These are phyloP conservation scores for Gaeumannomyces tritici DNA, from an alignment of 2,329 filamentous ascomycete species.

Conservation along the genomic window DNA sequence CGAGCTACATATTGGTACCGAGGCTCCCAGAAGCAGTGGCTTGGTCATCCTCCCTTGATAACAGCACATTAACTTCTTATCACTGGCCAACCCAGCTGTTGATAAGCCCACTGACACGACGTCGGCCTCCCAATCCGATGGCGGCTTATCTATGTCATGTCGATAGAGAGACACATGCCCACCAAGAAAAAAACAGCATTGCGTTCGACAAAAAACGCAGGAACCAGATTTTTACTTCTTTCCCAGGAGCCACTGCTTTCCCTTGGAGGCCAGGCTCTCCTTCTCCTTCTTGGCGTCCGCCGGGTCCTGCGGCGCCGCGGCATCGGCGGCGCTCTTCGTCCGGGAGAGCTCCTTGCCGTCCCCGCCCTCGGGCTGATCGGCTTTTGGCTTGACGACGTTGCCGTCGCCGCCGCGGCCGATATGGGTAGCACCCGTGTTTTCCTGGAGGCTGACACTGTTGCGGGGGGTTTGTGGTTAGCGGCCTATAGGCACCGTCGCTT, in stretches of 20 bases:
- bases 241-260: slow-evolving; percentile 38
- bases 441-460: slow-evolving; percentile 41
- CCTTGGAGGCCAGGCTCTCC: slow-evolving; percentile 27
- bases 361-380: slow-evolving; percentile 19
- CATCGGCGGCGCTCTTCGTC: slow-evolving; percentile 9
- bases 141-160: no score
- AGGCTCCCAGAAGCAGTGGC: no score
- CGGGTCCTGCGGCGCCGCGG: slow-evolving; percentile 1
- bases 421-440: slow-evolving; percentile 51
- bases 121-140: no score
- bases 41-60: no score
- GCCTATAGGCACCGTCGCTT: background rate
- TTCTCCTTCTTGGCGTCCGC: slow-evolving; percentile 12
- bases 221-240: slow-evolving; percentile 27
- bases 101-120: no score
- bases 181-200: no score
- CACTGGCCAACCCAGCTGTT: no score
- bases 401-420: slow-evolving; percentile 68
- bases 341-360: slow-evolving; percentile 19
- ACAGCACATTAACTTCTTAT: no score
- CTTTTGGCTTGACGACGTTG: slow-evolving; percentile 49
- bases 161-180: no score
- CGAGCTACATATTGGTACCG: no score
- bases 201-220: background rate
- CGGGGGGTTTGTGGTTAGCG: background rate